A percentile compares a stretch with the other conserved stretches of the same genome.
These are phyloP conservation scores for Trichoderma simmonsii DNA, from an alignment of 2,329 filamentous ascomycete genomes.

Conservation along the genomic window DNA sequence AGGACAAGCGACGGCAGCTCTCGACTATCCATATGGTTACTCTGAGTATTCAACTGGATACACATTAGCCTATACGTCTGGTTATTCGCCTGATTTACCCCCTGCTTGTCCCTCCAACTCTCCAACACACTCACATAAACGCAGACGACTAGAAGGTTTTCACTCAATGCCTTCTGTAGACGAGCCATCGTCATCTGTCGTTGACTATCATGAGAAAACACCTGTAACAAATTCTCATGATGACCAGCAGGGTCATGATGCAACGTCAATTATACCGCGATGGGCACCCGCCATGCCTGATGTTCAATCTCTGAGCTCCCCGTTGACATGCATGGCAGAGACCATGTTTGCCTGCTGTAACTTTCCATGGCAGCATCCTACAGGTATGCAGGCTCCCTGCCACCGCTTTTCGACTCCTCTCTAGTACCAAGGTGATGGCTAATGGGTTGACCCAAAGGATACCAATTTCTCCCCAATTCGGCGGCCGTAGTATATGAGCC, in stretches of 20 bases:
- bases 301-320: constrained; percentile 26
- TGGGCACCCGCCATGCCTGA: constrained; percentile 24
- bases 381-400: constrained; percentile 30
- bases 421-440: neutral
- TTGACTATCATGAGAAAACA: constrained; percentile 34
- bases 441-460: constrained; percentile 30
- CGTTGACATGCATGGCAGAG: constrained; percentile 30
- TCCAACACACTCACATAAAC: constrained; percentile 32
- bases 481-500: constrained; percentile 29
- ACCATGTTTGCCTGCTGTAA: constrained; percentile 35
- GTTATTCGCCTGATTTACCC: neutral
- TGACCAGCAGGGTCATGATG: constrained; percentile 21
- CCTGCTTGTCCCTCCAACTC: constrained; percentile 26
- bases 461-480: constrained; percentile 31
- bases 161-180: constrained; percentile 29
- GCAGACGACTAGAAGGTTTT: constrained; percentile 30
- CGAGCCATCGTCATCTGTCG: constrained; percentile 23
- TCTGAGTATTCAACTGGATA: neutral
- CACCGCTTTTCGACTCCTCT: neutral
- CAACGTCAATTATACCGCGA: constrained; percentile 1
- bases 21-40: constrained; percentile 25
- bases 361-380: constrained; percentile 27
- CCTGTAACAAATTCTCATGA: constrained; percentile 23
- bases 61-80: neutral
- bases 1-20: constrained; percentile 30